Base-by-base conservation (phyloP, 1,284 basidiomycete species). In the Ganoderma leucocontextum region DNA sequence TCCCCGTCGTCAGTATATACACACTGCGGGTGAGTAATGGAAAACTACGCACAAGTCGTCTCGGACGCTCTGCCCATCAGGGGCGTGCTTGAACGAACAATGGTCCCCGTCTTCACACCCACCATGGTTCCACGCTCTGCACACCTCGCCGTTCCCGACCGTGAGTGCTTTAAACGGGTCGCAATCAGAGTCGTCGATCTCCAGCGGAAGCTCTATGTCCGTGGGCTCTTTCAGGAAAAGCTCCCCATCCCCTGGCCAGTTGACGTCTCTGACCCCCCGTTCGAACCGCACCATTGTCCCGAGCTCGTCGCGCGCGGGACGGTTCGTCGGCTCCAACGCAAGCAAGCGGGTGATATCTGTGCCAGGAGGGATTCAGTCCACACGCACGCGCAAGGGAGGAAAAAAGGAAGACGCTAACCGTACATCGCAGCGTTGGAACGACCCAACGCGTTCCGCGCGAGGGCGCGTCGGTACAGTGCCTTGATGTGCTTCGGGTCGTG, bases 61-160 rank as follows among this genome's bases (percentile, higher is more conserved):
- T 13, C 84, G 79, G 3, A 87, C 79, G 70, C 87, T 88, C 75
- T 82, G 83, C 41, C 79, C 71, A 72, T 88, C 86, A 0, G 85
- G 85, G 1, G 85, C 84, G 76, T 89, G 87, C 35, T 81, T 84
- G 74, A 78, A 87, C 12, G 67, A 67, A 70, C 87, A 89, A 1
- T 72, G 67, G 0, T 29, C 61, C 0, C 84, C 84, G 6, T 81
- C 79, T 17, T 19, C 19, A 17, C 42, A 44, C 15, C 42, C 42
- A n/a, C n/a, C 42, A 9, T 44, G 44, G 44, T 47, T 47, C n/a
- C 44, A 47, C 44, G n/a, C 44, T 22, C 44, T 2, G 44, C 44
- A 47, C n/a, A 9, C n/a, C 44, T 47, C 44, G n/a, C 44, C 44
- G 9, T 47, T 47, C 44, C 44, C 44, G 9, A 22, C n/a, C 44